phyloP scores from a whole-genome alignment of 169 alveolate species.

The Eimeria acervulina region DNA sequence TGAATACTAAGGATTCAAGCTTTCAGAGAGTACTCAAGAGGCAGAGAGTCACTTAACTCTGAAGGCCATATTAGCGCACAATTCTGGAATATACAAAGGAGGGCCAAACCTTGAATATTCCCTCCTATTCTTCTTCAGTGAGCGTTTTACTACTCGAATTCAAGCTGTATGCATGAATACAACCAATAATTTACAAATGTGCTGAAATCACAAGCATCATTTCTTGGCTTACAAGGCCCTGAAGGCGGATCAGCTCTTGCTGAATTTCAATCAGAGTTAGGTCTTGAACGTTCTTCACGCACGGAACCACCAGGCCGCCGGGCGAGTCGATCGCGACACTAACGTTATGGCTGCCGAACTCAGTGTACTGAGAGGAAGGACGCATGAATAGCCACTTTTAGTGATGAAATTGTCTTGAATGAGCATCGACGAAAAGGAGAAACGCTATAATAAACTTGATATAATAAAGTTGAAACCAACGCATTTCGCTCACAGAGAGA shows the following conservation, averaged over 20 bases:
- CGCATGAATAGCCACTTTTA: background rate
- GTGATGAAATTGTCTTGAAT: too few species aligned
- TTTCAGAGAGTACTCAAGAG: background rate
- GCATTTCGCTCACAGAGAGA: background rate
- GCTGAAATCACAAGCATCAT: background rate
- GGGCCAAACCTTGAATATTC: background rate
- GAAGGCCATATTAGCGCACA: background rate
- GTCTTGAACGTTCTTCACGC: constrained; percentile 94
- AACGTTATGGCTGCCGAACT: constrained; percentile 93
- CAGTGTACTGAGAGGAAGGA: constrained; percentile 71
- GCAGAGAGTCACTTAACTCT: background rate
- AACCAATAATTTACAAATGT: background rate
- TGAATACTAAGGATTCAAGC: background rate
- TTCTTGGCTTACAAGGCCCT: constrained; percentile 87
- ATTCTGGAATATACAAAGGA: background rate
- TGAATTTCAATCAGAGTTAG: constrained; percentile 93
- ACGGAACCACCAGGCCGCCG: constrained; percentile 96
- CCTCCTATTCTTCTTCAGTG: background rate
- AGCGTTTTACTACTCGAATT: background rate
- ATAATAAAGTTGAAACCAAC: background rate
- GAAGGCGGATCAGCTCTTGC: constrained; percentile 91
- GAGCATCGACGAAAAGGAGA: too few species aligned
- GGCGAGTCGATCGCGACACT: constrained; percentile 96
- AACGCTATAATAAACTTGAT: background rate
- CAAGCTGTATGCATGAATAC: background rate